Evolutionary conservation across 2,329 filamentous ascomycete genomes (phyloP).

Genomic region (Diaporthe humulicola): DNA sequence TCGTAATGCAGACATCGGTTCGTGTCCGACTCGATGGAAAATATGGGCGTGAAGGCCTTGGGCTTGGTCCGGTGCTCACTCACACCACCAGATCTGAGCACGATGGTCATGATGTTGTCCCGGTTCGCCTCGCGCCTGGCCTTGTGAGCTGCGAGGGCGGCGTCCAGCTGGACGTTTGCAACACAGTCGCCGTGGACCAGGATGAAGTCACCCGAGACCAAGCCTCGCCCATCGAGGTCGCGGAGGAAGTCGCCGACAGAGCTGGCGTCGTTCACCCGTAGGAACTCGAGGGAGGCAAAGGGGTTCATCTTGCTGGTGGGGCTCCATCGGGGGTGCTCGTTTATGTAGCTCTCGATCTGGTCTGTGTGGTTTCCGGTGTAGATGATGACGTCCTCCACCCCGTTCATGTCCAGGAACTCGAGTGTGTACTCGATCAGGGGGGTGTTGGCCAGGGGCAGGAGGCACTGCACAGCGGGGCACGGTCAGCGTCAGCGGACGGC

Average conservation of each 20-base stretch:
- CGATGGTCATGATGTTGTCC: constrained; percentile 97
- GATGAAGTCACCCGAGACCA: constrained; percentile 92
- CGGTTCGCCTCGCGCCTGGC: constrained; percentile 86
- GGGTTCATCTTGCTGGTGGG: constrained; percentile 68
- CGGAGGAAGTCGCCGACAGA: constrained; percentile 96
- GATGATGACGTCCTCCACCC: constrained; percentile 93
- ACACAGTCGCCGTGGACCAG: constrained; percentile 94
- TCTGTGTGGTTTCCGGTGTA: constrained; percentile 92
- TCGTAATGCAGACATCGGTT: constrained; percentile 94
- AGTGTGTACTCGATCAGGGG: constrained; percentile 98
- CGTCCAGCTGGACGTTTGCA: constrained; percentile 88
- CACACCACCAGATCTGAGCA: constrained; percentile 82
- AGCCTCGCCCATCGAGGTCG: constrained; percentile 86
- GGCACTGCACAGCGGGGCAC: constrained; percentile 71
- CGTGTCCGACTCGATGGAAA: constrained; percentile 85
- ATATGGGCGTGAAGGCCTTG: constrained; percentile 82
- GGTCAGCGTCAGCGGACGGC: constrained; percentile 37
- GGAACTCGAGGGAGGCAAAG: constrained; percentile 85
- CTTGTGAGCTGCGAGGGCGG: constrained; percentile 82
- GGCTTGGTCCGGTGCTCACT: constrained; percentile 81
- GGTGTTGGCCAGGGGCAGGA: constrained; percentile 92
- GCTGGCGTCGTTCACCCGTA: constrained; percentile 84
- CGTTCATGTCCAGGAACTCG: constrained; percentile 94
- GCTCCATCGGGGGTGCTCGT: constrained; percentile 79
- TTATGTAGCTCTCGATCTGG: constrained; percentile 88